Percentiles rank a stretch among this genome's conserved stretches.
Conservation (phyloP, 2,329 filamentous ascomycete genomes). For the Neofusicoccum parvum region DNA sequence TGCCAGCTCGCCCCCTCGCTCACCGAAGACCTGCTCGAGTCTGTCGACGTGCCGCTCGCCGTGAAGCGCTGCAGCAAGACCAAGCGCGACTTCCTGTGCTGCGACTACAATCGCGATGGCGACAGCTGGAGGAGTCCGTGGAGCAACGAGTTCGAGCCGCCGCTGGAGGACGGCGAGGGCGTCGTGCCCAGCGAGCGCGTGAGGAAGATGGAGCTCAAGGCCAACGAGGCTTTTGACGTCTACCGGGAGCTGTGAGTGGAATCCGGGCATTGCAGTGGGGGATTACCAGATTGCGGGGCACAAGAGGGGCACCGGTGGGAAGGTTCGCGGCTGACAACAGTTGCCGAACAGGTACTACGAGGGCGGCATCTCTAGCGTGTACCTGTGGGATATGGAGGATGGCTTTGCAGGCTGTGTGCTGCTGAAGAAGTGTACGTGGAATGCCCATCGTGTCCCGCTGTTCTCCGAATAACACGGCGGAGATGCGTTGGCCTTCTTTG, state of each 20-base stretch:
- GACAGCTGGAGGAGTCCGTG: constrained; percentile 98
- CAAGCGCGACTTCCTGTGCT: constrained; percentile 93
- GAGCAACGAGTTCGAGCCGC: constrained; percentile 97
- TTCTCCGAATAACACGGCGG: background rate
- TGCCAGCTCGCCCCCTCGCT: constrained; percentile 87
- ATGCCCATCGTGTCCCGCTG: background rate
- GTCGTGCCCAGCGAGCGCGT: constrained; percentile 88
- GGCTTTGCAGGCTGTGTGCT: constrained; percentile 95
- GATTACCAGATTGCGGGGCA: background rate
- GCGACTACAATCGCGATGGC: constrained; percentile 99
- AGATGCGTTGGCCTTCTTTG: background rate
- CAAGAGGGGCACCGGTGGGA: background rate
- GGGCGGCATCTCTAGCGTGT: constrained; percentile 92
- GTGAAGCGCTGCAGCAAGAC: constrained; percentile 84
- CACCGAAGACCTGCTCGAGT: constrained; percentile 95
- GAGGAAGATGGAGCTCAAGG: constrained; percentile 87
- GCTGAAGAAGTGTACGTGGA: constrained; percentile 80
- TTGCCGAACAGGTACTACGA: constrained; percentile 72
- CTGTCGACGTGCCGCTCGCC: constrained; percentile 92
- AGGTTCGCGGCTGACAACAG: background rate
- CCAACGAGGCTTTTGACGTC: constrained; percentile 95
- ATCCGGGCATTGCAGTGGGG: background rate
- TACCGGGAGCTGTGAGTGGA: constrained; percentile 77
- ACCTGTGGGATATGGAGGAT: constrained; percentile 98
- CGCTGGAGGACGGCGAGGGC: constrained; percentile 74